Conservation (phyloP, 106 monocot species). For the Chionographis japonica region DNA sequence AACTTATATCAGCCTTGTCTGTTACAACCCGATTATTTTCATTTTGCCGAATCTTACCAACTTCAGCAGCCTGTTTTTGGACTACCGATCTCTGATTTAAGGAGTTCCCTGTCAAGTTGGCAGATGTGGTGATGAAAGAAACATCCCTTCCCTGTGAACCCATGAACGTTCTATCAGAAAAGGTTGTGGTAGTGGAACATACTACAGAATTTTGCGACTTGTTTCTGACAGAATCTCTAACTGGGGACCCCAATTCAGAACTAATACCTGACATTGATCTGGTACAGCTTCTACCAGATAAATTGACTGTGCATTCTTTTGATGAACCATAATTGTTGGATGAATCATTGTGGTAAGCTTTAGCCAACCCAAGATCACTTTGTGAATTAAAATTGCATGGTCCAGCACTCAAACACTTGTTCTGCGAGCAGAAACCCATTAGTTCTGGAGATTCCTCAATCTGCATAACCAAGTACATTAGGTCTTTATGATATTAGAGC, state of each 20-base stretch:
- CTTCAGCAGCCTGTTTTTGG: constrained; percentile 9
- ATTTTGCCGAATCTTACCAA: constrained; percentile 1
- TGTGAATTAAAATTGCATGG: constrained; percentile 13
- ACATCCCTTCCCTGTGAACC: constrained; percentile 85
- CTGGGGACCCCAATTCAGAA: constrained; percentile 49
- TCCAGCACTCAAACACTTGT: background rate
- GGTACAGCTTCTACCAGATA: constrained; percentile 34
- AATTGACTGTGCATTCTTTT: constrained; percentile 17
- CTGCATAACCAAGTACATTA: constrained; percentile 7
- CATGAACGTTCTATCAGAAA: constrained; percentile 74
- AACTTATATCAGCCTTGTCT: constrained; percentile 10
- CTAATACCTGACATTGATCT: constrained; percentile 58
- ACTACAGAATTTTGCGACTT: constrained; percentile 49
- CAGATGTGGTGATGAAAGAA: constrained; percentile 23
- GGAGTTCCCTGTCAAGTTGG: constrained; percentile 23
- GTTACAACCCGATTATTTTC: constrained; percentile 4
- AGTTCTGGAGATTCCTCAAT: constrained; percentile 10
- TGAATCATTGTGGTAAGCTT: constrained; percentile 13
- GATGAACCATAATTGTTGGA: constrained; percentile 11
- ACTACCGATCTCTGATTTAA: constrained; percentile 15
- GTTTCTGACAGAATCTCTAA: constrained; percentile 41
- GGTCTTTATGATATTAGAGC: background rate
- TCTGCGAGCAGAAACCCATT: constrained; percentile 11
- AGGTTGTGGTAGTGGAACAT: constrained; percentile 45
- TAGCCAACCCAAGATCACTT: constrained; percentile 14